Evolutionary conservation across 129 eudicot genomes (phyloP).

Genomic region (Escallonia herrerae): DNA sequence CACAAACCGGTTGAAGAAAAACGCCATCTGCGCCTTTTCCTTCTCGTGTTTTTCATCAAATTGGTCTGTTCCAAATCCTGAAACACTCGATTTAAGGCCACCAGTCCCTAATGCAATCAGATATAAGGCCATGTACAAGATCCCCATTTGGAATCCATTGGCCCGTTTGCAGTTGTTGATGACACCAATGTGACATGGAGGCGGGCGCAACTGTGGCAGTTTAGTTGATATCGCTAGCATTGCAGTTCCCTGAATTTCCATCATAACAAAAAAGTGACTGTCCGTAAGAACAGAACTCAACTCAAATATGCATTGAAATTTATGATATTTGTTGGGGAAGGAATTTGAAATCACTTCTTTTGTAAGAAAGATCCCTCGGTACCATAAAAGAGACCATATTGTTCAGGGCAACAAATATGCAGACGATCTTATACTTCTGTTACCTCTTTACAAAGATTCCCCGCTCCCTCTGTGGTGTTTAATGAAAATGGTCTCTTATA

Average conservation of each 20-base stretch:
- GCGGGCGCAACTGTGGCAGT: conserved; percentile 70
- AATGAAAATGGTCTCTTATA: too few species aligned
- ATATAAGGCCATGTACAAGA: conserved; percentile 69
- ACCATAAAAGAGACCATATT: too few species aligned
- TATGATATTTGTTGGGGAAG: too few species aligned
- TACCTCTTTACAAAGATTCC: too few species aligned
- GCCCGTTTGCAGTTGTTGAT: conserved; percentile 44
- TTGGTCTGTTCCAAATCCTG: conserved; percentile 93
- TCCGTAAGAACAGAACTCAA: too few species aligned
- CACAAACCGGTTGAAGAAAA: conserved; percentile 82
- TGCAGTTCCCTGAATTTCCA: conserved; percentile 53
- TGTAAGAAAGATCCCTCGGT: too few species aligned
- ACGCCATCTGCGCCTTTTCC: conserved; percentile 74
- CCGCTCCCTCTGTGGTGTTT: too few species aligned
- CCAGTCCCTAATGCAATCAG: conserved; percentile 92
- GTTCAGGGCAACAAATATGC: too few species aligned
- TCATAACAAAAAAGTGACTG: too few species aligned
- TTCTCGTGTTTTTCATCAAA: conserved; percentile 79
- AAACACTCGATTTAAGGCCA: conserved; percentile 91
- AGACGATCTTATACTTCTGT: too few species aligned
- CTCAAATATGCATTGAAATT: too few species aligned
- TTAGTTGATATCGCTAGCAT: conserved; percentile 54
- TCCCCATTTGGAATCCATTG: conserved; percentile 76
- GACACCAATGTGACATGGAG: conserved; percentile 39
- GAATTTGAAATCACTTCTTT: too few species aligned